These are phyloP conservation scores for Passiflora organensis DNA, from an alignment of 345 rosid genomes.

Conservation along the genomic window DNA sequence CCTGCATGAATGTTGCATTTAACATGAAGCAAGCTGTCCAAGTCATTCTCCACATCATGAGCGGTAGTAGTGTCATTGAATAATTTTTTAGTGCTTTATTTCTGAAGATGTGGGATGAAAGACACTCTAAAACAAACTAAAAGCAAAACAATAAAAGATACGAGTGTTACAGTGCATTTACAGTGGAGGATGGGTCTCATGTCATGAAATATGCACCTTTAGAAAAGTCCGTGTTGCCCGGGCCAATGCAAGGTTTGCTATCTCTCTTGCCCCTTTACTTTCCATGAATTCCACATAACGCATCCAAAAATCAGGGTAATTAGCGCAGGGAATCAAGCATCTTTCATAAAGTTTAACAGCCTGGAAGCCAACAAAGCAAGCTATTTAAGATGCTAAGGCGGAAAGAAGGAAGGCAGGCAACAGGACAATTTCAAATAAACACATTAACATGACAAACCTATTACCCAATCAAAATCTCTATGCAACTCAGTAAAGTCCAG, in stretches of 20 bases:
- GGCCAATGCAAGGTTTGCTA: constrained; percentile 70
- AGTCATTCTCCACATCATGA: no score
- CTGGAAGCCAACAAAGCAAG: constrained; percentile 28
- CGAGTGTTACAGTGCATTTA: background rate
- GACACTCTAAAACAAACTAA: no score
- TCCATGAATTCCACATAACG: constrained; percentile 85
- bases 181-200: background rate
- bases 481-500: constrained; percentile 67
- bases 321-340: constrained; percentile 86
- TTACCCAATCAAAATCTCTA: constrained; percentile 93
- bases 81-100: no score
- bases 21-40: no score
- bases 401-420: constrained; percentile 5
- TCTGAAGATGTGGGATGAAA: no score
- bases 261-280: constrained; percentile 85
- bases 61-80: no score
- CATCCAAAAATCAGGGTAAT: constrained; percentile 83
- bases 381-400: constrained; percentile 3
- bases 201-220: constrained; percentile 47
- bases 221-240: constrained; percentile 63
- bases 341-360: constrained; percentile 82
- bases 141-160: no score
- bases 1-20: no score
- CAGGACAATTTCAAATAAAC: constrained; percentile 15
- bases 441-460: constrained; percentile 14